Percentiles rank a stretch among this genome's conserved stretches.
Evolutionary conservation across 2,329 filamentous ascomycete genomes (phyloP).

Genomic region (Fusarium nematophilum): DNA sequence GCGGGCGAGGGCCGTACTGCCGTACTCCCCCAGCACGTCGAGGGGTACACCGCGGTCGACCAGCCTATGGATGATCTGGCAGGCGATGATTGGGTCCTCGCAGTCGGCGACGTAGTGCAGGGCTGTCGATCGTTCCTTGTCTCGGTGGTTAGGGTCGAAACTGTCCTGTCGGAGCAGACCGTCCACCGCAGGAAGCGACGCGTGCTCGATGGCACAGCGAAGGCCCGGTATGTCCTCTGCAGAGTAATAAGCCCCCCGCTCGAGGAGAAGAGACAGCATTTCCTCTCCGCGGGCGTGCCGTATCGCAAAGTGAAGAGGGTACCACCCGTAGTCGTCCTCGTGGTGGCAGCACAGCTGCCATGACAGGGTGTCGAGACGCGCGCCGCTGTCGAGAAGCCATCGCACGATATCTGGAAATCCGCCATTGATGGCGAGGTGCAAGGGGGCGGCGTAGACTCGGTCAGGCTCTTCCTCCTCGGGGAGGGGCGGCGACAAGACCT

Average conservation of each 20-base stretch:
- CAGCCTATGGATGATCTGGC: background rate
- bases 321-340: background rate
- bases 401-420: constrained; percentile 7
- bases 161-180: background rate
- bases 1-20: background rate
- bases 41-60: constrained; percentile 6
- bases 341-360: background rate
- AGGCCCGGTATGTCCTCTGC: background rate
- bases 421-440: constrained; percentile 2
- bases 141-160: background rate
- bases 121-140: background rate
- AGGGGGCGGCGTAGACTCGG: constrained; percentile 8
- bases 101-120: background rate
- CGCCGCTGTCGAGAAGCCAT: constrained; percentile 20
- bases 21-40: background rate
- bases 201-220: background rate
- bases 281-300: background rate
- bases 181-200: background rate
- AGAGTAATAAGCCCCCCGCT: constrained; percentile 3
- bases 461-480: too few relatives aligned
- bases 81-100: background rate
- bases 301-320: constrained; percentile 17
- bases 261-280: background rate
- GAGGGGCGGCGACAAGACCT: too few relatives aligned
- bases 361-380: background rate